Evolutionary conservation across 352 stramenopile species (phyloP).

Genomic region (Phytophthora aleatoria): DNA sequence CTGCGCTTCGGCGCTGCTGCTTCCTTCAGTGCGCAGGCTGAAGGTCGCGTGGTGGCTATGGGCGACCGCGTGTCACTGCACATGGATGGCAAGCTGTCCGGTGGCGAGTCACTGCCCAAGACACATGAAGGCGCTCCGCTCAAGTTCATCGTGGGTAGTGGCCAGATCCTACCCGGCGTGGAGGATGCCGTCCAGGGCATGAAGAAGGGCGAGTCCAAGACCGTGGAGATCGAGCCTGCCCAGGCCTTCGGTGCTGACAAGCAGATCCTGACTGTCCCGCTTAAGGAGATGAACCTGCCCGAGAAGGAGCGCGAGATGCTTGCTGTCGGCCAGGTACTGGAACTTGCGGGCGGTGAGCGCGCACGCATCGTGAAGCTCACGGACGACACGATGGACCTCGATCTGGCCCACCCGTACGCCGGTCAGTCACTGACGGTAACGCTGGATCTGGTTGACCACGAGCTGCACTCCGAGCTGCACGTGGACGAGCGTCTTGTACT

Average conservation of each 20-base stretch:
- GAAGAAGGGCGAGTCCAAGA: conserved; percentile 67
- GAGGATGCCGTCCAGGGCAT: conserved; percentile 76
- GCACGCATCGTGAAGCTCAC: conserved; percentile 72
- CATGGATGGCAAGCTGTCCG: conserved; percentile 68
- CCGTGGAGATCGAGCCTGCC: conserved; percentile 58
- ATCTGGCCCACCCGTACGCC: conserved; percentile 74
- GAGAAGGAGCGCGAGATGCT: conserved; percentile 73
- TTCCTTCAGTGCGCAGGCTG: conserved; percentile 24
- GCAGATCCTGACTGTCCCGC: conserved; percentile 66
- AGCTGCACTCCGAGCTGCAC: conserved; percentile 49
- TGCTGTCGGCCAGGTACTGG: conserved; percentile 63
- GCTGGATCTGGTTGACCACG: conserved; percentile 69
- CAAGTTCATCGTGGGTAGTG: conserved; percentile 74
- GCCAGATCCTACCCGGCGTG: conserved; percentile 72
- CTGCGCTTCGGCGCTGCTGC: conserved; percentile 1
- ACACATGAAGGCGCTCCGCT: conserved; percentile 56
- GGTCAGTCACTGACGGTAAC: conserved; percentile 82
- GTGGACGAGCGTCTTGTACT: conserved; percentile 69
- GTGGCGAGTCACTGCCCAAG: conserved; percentile 61
- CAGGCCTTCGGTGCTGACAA: conserved; percentile 73
- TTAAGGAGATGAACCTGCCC: conserved; percentile 75
- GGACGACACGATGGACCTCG: conserved; percentile 75
- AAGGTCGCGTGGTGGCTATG: conserved; percentile 34
- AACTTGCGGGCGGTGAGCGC: conserved; percentile 61
- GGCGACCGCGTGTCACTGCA: conserved; percentile 77